phyloP scores from a whole-genome alignment of 768 basidiomycete genomes.

The Suillus brevipes region DNA sequence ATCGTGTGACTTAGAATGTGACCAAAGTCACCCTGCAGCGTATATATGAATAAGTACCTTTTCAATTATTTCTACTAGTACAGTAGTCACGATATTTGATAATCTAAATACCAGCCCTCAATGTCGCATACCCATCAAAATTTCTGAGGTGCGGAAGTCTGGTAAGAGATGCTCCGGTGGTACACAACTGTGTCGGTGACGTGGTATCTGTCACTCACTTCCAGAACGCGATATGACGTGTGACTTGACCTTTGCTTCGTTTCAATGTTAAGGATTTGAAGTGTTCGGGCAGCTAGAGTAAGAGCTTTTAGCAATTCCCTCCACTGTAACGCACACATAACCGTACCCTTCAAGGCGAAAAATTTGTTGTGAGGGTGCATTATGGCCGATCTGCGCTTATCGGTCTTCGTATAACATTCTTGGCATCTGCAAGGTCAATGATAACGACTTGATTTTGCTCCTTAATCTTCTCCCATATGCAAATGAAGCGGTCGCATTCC shows the following conservation, averaged over 20 bases:
- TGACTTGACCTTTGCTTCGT: constrained; percentile 97
- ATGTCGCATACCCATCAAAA: constrained; percentile 95
- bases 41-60: too few relatives aligned
- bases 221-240: constrained; percentile 95
- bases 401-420: constrained; percentile 93
- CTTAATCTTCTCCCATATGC: constrained; percentile 92
- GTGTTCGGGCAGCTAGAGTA: constrained; percentile 77
- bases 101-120: constrained; percentile 92
- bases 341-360: constrained; percentile 84
- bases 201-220: constrained; percentile 94
- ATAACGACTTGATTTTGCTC: constrained; percentile 99
- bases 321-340: neutral
- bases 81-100: constrained; percentile 99
- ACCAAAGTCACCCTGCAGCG: too few relatives aligned
- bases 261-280: constrained; percentile 98
- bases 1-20: too few relatives aligned
- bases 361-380: constrained; percentile 98
- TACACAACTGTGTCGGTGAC: constrained; percentile 92
- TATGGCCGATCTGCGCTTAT: constrained; percentile 99
- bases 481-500: constrained; percentile 98
- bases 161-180: constrained; percentile 84
- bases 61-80: too few relatives aligned
- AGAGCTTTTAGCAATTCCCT: constrained; percentile 11
- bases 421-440: constrained; percentile 95
- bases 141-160: constrained; percentile 81